A percentile compares a stretch with the other conserved stretches of the same genome.
Evolutionary conservation across 164 flowering plant species (phyloP).

Genomic region (Annona cherimola): DNA sequence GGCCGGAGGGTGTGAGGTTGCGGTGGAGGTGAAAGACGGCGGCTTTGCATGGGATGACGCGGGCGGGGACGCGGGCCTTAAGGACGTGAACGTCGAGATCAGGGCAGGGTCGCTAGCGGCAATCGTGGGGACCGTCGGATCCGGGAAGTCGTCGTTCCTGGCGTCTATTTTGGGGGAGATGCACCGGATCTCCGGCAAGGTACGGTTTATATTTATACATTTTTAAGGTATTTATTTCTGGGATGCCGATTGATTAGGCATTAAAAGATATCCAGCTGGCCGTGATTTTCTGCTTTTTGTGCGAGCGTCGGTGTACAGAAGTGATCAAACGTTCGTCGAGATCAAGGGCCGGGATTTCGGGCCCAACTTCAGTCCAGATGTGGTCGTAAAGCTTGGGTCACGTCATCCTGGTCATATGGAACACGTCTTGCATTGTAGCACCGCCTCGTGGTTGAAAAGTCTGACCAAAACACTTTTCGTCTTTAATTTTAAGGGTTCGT

Average conservation of each 20-base stretch:
- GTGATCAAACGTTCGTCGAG: too few relatives aligned
- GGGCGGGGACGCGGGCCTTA: slow-evolving; percentile 37
- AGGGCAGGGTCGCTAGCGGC: slow-evolving; percentile 76
- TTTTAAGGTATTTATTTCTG: too few relatives aligned
- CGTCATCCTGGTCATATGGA: too few relatives aligned
- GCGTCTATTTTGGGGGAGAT: slow-evolving; percentile 89
- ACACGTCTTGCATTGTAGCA: too few relatives aligned
- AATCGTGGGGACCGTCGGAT: slow-evolving; percentile 92
- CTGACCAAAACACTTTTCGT: too few relatives aligned
- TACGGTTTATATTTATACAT: too few relatives aligned
- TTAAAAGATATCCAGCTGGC: not conserved
- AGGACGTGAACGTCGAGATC: slow-evolving; percentile 51
- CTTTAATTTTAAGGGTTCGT: too few relatives aligned
- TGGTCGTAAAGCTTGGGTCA: too few relatives aligned
- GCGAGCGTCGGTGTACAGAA: too few relatives aligned
- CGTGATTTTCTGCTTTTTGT: not conserved
- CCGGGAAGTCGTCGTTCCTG: slow-evolving; percentile 91
- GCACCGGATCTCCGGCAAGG: slow-evolving; percentile 89
- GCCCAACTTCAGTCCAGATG: too few relatives aligned
- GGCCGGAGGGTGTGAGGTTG: slow-evolving; percentile 37
- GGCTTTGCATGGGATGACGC: slow-evolving; percentile 90
- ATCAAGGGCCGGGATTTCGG: too few relatives aligned
- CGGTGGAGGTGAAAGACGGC: slow-evolving; percentile 69
- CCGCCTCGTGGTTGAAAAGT: too few relatives aligned
- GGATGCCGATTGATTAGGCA: not conserved